Conservation (phyloP, 371 early-diverging fungal genomes). For the Saksenaea oblongispora region DNA sequence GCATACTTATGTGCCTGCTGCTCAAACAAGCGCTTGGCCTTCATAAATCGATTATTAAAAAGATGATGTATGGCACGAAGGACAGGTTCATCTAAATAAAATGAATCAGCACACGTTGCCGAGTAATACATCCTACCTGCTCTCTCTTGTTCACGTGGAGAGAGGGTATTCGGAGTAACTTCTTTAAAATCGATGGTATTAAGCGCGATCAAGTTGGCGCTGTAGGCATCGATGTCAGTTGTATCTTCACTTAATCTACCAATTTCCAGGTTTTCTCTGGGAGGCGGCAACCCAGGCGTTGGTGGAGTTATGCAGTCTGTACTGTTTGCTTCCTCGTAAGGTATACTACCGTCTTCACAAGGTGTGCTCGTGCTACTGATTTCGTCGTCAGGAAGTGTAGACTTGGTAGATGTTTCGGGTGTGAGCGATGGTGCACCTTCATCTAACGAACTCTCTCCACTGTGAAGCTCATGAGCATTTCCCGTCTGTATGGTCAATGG, state of each 20-base stretch:
- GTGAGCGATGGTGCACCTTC: not conserved
- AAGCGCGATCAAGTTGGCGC: slow-evolving; percentile 43
- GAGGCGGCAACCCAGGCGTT: slow-evolving; percentile 25
- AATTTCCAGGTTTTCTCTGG: slow-evolving; percentile 8
- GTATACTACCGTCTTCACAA: not conserved
- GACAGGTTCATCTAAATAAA: slow-evolving; percentile 43
- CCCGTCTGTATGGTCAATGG: slow-evolving; percentile 13
- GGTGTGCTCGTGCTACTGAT: no score
- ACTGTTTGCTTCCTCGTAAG: not conserved
- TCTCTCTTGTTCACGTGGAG: slow-evolving; percentile 54
- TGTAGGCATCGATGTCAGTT: slow-evolving; percentile 41
- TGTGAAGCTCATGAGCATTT: slow-evolving; percentile 13
- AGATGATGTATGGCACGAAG: slow-evolving; percentile 56
- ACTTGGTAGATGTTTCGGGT: not conserved
- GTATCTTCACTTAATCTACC: slow-evolving; percentile 31
- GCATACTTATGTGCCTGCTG: slow-evolving; percentile 23
- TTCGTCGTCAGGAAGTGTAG: not conserved
- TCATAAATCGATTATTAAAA: slow-evolving; percentile 62
- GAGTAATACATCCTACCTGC: slow-evolving; percentile 42
- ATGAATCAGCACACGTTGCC: not conserved
- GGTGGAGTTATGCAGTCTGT: slow-evolving; percentile 23
- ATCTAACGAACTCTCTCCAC: not conserved
- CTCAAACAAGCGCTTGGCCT: slow-evolving; percentile 49
- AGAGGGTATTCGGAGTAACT: slow-evolving; percentile 45
- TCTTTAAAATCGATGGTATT: slow-evolving; percentile 40